These are phyloP conservation scores for Aspergillus pseudoterreus DNA, from an alignment of 2,329 filamentous ascomycete species.

Conservation along the genomic window DNA sequence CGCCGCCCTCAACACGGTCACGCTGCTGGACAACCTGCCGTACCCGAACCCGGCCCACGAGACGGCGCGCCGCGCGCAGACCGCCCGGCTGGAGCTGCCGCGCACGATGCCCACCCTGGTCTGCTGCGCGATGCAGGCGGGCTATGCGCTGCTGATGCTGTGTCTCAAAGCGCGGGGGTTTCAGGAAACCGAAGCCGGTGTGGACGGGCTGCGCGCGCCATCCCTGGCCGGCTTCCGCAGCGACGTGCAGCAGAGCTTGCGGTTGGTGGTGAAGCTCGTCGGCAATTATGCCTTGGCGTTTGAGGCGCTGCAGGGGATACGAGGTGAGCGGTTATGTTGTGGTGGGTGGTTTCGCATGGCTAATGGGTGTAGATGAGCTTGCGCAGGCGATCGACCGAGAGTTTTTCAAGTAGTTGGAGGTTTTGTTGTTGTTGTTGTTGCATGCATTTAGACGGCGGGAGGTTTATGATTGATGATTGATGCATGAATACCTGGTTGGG, in stretches of 20 bases:
- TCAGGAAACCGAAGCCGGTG: background rate
- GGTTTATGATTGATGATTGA: too few species aligned
- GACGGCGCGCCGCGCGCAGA: conserved; percentile 2
- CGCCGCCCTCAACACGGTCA: conserved; percentile 25
- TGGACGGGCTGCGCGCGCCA: background rate
- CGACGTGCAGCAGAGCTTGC: conserved; percentile 18
- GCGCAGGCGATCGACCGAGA: conserved; percentile 2
- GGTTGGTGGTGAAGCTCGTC: conserved; percentile 14
- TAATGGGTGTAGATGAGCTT: conserved; percentile 3
- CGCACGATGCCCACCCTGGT: conserved; percentile 27
- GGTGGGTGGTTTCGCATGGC: background rate
- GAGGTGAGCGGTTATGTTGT: conserved; percentile 8
- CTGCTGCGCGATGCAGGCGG: conserved; percentile 22
- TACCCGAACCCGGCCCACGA: conserved; percentile 16
- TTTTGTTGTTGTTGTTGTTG: conserved; percentile 1
- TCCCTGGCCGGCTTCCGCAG: conserved; percentile 14
- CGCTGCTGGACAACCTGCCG: conserved; percentile 22
- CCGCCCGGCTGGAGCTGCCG: conserved; percentile 11
- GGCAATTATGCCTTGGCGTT: conserved; percentile 21
- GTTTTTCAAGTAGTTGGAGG: background rate
- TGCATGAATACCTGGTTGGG: too few species aligned
- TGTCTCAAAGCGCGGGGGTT: conserved; percentile 15
- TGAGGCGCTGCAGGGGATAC: conserved; percentile 20
- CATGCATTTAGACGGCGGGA: too few species aligned
- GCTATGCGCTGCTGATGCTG: conserved; percentile 28